Percentiles rank a stretch among this genome's conserved stretches.
These are phyloP conservation scores for Erythrobasidium hasegawianum DNA, from an alignment of 1,284 basidiomycete species.

Conservation along the genomic window DNA sequence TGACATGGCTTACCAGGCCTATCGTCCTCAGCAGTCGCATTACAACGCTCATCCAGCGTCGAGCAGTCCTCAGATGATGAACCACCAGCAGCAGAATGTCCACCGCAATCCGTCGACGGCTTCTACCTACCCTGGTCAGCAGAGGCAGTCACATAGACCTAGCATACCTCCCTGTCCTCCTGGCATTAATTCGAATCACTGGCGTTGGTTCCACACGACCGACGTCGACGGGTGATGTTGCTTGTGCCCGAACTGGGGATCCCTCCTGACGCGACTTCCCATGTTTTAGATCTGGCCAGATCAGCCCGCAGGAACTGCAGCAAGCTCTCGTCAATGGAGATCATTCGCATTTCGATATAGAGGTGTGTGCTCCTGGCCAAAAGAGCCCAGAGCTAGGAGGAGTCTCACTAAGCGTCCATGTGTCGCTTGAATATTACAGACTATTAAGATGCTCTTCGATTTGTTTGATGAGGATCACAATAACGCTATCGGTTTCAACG, in stretches of 20 bases:
- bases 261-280: too few relatives aligned
- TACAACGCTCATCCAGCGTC: background rate
- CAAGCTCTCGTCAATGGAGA: slow-evolving; percentile 68
- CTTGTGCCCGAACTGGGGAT: too few relatives aligned
- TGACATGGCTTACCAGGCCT: slow-evolving; percentile 27
- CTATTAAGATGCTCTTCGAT: slow-evolving; percentile 71
- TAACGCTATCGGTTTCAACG: slow-evolving; percentile 72
- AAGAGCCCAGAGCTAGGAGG: too few relatives aligned
- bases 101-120: slow-evolving; percentile 15
- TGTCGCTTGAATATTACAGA: too few relatives aligned
- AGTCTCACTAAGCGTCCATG: too few relatives aligned
- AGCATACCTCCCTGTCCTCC: slow-evolving; percentile 10
- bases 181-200: slow-evolving; percentile 15
- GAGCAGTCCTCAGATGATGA: background rate
- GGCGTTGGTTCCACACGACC: slow-evolving; percentile 66
- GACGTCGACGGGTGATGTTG: too few relatives aligned
- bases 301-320: slow-evolving; percentile 65
- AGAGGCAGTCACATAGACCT: background rate
- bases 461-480: slow-evolving; percentile 72
- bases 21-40: background rate
- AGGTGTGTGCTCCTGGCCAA: background rate
- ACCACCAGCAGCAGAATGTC: background rate
- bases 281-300: slow-evolving; percentile 56
- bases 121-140: slow-evolving; percentile 11
- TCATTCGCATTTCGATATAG: slow-evolving; percentile 54